These are phyloP conservation scores for Phoma sp. DNA, from an alignment of 2,329 filamentous ascomycete genomes.

Conservation along the genomic window DNA sequence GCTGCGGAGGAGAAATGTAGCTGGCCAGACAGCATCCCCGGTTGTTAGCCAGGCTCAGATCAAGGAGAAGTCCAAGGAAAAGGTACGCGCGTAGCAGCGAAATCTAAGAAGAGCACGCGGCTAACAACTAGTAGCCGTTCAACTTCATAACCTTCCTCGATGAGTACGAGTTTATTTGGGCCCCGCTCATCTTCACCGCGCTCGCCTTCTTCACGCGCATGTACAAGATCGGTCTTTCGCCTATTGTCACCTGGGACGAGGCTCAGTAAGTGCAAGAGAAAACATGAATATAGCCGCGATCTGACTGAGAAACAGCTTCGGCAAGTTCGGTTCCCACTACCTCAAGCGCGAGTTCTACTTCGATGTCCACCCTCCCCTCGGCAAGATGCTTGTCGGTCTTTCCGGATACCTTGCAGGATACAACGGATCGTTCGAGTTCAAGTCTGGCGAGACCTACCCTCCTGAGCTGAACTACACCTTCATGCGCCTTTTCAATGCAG, in stretches of 20 bases:
- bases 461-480: conserved; percentile 95
- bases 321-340: conserved; percentile 98
- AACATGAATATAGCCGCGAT: conserved; percentile 1
- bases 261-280: conserved; percentile 64
- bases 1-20: conserved; percentile 54
- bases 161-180: conserved; percentile 66
- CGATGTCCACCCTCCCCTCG: conserved; percentile 92
- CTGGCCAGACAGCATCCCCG: conserved; percentile 35
- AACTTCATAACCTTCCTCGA: conserved; percentile 68
- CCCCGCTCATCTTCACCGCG: conserved; percentile 67
- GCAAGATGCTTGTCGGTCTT: conserved; percentile 97
- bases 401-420: conserved; percentile 97
- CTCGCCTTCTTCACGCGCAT: conserved; percentile 70
- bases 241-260: conserved; percentile 78
- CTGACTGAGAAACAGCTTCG: conserved; percentile 66
- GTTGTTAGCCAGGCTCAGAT: conserved; percentile 41
- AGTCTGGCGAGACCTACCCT: conserved; percentile 95
- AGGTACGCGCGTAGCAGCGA: conserved; percentile 43
- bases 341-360: conserved; percentile 99
- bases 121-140: conserved; percentile 48
- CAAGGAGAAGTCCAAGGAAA: conserved; percentile 56
- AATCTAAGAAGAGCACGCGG: not conserved
- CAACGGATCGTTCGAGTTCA: conserved; percentile 99
- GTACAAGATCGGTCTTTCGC: conserved; percentile 71
- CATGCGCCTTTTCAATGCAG: conserved; percentile 97